Base-by-base conservation (phyloP, 2,329 filamentous ascomycete species). In the Thelonectria discophora region DNA sequence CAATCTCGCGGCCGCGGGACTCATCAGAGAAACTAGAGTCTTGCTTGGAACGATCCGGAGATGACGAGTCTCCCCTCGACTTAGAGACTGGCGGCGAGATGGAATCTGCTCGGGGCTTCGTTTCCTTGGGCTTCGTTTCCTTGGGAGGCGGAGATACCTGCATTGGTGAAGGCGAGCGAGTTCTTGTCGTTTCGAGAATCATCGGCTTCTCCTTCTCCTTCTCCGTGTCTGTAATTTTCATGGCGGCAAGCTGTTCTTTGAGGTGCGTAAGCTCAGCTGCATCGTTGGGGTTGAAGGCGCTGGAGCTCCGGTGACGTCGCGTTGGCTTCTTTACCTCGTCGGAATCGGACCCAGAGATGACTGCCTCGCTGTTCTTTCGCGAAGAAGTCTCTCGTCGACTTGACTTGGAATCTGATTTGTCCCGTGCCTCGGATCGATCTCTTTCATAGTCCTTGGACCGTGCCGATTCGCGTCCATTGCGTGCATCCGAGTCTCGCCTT, bases 261-360 rank as follows among this genome's bases (percentile, higher is more conserved):
- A 86, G 72, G 10, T 81, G 80, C 58, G 77, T 79, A 15, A 87
- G 65, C 15, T 82, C 81, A 30, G 77, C 78, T 3, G 83, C 78
- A 65, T 87, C 81, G 27, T 82, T 86, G 6, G 84, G 84, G 59
- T 85, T 78, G 62, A 87, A 87, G 2, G 75, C 76, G 43, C 74
- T 72, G 1, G 81, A 76, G 37, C 74, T 67, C 15, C 76, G 77
- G 21, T 70, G 70, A 7, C 79, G 78, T 43, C 82, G 78, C 17
- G 75, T 74, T 9, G 73, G 62, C 50, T 74, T 72, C 55, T 77
- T 78, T n/a, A 69, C 73, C 39, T 81, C 76, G 24, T 82, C 79
- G 0, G 82, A 82, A 57, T 77, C 74, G 3, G 82, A 73, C 64
- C 77, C 55, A 60, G 77, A 70, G 43, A 70, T 60, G 21, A 69